Base-by-base conservation (phyloP, 192 early-diverging fungal species). In the Backusella liffmaniae region DNA sequence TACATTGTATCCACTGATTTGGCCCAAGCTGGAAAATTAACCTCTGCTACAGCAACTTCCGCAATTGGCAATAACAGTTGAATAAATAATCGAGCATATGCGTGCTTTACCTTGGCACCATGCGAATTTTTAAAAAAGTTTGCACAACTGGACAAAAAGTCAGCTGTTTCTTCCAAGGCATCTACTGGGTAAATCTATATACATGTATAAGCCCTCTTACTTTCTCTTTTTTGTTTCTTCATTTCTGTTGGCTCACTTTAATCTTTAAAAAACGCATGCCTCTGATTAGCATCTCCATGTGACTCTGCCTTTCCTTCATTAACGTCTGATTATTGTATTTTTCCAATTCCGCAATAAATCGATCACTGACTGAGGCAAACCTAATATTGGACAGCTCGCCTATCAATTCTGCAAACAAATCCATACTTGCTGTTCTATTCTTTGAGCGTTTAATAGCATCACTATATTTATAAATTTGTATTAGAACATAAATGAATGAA, bases 21-120 rank as follows among this genome's bases (percentile, higher is more conserved):
- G 34, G 91, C 93, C 91, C 97, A 96, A 35, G 91, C 92, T 4
- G 96, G 98, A 66, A 98, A 82, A 75, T 98, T 99, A 30, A 97
- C 96, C 81, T 98, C 98, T 7, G 93, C 96, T 46, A 91, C 88
- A 6, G 96, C 96, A 3, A 98, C 90, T 87, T 89, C 92, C 5
- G 94, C 96, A 30, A 99, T 89, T 0, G 96, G 97, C 66, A 97
- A 91, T 62, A 99, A 77, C 41, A 99, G 87, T 82, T 97, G 90
- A 0, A 95, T 92, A 88, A 99, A 94, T 8, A 98, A 82, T 46
- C 95, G 91, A 1, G 92, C 91, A 85, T 95, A 99, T 0, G 97
- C 96, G 67, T 95, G 93, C 73, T 97, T 96, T 42, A 98, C 92
- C 70, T 90, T 86, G 46, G 89, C 78, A 32, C 91, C 91, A 74